Evolutionary conservation across 768 basidiomycete species (phyloP), one percentile per base, ranked within the genome.

Genomic region (Clavulina sp.): DNA sequence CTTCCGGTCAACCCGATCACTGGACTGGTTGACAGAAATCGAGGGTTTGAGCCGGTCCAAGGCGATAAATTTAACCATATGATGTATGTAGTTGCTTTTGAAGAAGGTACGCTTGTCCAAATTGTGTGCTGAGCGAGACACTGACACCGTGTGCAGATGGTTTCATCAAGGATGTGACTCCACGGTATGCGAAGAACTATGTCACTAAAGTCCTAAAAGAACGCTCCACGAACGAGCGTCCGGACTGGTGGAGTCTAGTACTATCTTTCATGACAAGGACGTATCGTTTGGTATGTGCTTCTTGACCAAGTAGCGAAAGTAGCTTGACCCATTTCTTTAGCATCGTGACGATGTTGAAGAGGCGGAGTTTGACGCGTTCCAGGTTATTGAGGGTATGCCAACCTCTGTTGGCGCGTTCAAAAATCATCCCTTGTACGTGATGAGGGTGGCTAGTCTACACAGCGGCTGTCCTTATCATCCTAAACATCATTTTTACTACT

Each of bases 281-380:
- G 0, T 95, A 86, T 69, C 74, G 81, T 61, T 66, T 99, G 59
- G 93, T 92, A 61, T 58, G 77, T 61, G 4, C 21, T n/a, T 28
- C 9, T 50, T 28, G 31, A 54, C 52, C 29, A 36, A 58, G 51
- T 46, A 30, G 21, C 19, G 9, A 3, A 29, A 21, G 9, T n/a
- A 19, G 18, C 40, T 5, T 47, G 13, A 32, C 41, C 4, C 38
- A 29, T 9, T 46, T 13, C 43, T 38, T 9, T 19, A 95, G 93
- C 74, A 88, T 63, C 76, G 95, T 55, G 93, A 97, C 63, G 86
- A 93, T 57, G 63, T 84, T 4, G 95, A 99, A 66, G 89, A 96
- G 59, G 83, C 85, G 24, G 88, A 95, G 64, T 69, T 99, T 23
- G 71, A 83, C 54, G 69, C 69, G 0, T 76, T 77, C 54, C 83